Conservation (phyloP, 106 monocot genomes). For the Alisma plantagoaquatica region DNA sequence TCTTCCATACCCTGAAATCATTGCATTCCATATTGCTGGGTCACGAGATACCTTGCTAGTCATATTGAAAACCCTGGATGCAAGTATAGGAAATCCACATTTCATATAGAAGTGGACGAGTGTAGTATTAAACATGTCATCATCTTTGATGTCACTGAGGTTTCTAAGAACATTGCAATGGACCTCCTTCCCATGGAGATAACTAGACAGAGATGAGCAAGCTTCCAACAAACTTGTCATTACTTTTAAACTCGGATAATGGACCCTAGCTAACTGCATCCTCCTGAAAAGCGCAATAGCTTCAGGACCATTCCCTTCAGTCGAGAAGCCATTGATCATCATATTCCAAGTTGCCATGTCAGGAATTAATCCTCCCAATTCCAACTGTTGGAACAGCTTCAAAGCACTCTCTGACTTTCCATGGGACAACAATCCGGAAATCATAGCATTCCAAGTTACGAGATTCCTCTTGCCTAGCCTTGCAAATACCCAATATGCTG, state of each 20-base stretch:
- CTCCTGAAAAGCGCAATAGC: slow-evolving; percentile 18
- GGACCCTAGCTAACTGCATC: slow-evolving; percentile 14
- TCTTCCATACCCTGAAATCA: too few relatives aligned
- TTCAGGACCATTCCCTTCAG: slow-evolving; percentile 6
- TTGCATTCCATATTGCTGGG: slow-evolving; percentile 34
- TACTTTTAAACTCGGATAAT: slow-evolving; percentile 5
- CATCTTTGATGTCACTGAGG: neutral
- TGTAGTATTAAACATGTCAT: slow-evolving; percentile 24
- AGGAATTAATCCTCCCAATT: slow-evolving; percentile 13
- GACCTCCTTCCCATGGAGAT: slow-evolving; percentile 28
- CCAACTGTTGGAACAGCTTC: slow-evolving; percentile 14
- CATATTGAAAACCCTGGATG: slow-evolving; percentile 15
- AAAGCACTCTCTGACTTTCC: slow-evolving; percentile 7
- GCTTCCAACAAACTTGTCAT: slow-evolving; percentile 30
- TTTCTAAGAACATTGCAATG: slow-evolving; percentile 26
- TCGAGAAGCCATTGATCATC: slow-evolving; percentile 24
- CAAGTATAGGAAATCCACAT: slow-evolving; percentile 21
- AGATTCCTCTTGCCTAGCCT: slow-evolving; percentile 18
- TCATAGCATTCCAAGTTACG: slow-evolving; percentile 35
- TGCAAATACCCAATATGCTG: slow-evolving; percentile 18
- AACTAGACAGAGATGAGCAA: slow-evolving; percentile 18
- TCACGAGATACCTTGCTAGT: slow-evolving; percentile 16
- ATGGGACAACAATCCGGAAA: slow-evolving; percentile 24
- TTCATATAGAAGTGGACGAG: slow-evolving; percentile 34
- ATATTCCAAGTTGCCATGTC: slow-evolving; percentile 28